A percentile compares a stretch with the other conserved stretches of the same genome.
Evolutionary conservation across 306 rosid species (phyloP).

Genomic region (Mimosa bimucronata): DNA sequence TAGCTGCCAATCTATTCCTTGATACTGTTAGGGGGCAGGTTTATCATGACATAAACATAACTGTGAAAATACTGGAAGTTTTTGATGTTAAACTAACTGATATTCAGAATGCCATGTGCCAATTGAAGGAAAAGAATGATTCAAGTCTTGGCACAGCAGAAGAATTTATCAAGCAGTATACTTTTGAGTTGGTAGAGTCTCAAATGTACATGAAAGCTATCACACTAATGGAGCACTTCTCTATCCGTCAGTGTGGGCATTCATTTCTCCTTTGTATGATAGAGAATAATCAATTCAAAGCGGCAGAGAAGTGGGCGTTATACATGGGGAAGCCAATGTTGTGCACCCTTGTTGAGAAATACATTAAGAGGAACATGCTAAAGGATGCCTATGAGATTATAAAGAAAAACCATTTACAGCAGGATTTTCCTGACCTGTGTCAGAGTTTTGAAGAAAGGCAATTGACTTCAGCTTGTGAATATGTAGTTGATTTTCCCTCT

Average conservation of each 20-base stretch:
- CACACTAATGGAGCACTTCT: constrained; percentile 78
- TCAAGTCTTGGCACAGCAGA: constrained; percentile 56
- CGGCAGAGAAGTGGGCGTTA: constrained; percentile 97
- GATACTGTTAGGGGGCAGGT: constrained; percentile 71
- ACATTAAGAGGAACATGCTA: constrained; percentile 65
- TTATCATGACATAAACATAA: constrained; percentile 71
- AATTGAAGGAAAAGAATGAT: constrained; percentile 42
- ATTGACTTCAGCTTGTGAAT: constrained; percentile 25
- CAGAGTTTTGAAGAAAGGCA: constrained; percentile 86
- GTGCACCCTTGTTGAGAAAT: constrained; percentile 69
- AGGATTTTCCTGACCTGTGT: constrained; percentile 82
- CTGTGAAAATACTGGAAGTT: constrained; percentile 69
- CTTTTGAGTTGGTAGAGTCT: constrained; percentile 58
- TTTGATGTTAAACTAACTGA: constrained; percentile 67
- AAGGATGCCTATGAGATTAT: constrained; percentile 71
- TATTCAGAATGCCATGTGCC: constrained; percentile 67
- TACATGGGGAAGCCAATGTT: constrained; percentile 84
- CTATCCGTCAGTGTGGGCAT: constrained; percentile 60
- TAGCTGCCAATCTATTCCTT: constrained; percentile 72
- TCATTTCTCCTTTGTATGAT: constrained; percentile 78
- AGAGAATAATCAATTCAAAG: constrained; percentile 67
- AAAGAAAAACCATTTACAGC: constrained; percentile 74
- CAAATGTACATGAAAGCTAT: constrained; percentile 74
- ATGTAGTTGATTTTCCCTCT: constrained; percentile 25
- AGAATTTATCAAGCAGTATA: constrained; percentile 63